Evolutionary conservation across 768 basidiomycete genomes (phyloP), one percentile per base, ranked within the genome.

Genomic region (Mrakia gelida): DNA sequence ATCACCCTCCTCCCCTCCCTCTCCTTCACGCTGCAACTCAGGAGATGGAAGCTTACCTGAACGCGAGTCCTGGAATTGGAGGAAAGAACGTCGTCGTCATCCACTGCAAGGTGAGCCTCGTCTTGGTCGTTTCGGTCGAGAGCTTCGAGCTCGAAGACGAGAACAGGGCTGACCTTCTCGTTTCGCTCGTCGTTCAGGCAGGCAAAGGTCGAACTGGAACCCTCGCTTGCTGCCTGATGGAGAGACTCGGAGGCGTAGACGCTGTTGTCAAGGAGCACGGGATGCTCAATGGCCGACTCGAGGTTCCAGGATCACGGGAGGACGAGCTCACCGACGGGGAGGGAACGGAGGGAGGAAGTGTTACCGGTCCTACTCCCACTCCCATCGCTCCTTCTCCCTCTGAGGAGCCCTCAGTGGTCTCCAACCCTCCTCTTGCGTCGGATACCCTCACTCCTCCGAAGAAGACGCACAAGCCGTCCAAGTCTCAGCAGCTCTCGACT

Each of bases 1-100:
- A 95, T 82, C 92, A 94, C 90, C 92, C 91, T 6, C 93, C 94
- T 0, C 93, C 94, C 0, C 85, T 95, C 28, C 87, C 90, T 0
- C 86, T 92, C 70, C 86, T 96, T 80, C 88, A 91, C 28, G 87
- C 94, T 16, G 88, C 90, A 9, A 89, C 90, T 0, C 86, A 91
- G 32, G 92, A 93, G 83, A 92, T 94, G 83, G 87, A 87, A 54
- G 84, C 86, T 11, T 95, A 92, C 92, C 85, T 95, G 1, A 86
- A 87, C 45, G 90, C 87, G 0, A 89, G 90, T 13, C 85, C 87
- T 1, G 34, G 34, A 3, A 21, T 45, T 7, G 67, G 15, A 6
- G 67, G 38, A 7, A 88, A 91, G 5, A 86, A 91, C 52, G 90
- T 94, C 9, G 90, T 89, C 3, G 93, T 94, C 8, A 86, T 95